phyloP scores from a whole-genome alignment of 768 basidiomycete genomes.

The Pulveroboletus sp. region DNA sequence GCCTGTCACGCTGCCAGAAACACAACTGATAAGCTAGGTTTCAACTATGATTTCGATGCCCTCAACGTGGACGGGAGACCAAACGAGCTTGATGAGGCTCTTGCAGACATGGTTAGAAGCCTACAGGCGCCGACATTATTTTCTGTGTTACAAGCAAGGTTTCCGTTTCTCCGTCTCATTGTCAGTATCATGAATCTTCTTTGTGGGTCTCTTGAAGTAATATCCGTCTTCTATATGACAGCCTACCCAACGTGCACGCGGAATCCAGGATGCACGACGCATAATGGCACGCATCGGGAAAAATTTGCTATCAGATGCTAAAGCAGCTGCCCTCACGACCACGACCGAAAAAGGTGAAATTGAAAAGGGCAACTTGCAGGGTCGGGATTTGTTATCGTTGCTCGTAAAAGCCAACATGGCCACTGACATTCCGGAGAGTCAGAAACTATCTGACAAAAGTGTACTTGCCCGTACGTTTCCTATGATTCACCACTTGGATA shows the following conservation, averaged over 20 bases:
- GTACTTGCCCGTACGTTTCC: constrained; percentile 48
- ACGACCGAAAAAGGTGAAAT: constrained; percentile 24
- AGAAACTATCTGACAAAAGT: constrained; percentile 59
- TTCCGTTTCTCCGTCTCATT: constrained; percentile 38
- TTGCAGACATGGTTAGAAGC: constrained; percentile 23
- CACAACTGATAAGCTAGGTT: constrained; percentile 25
- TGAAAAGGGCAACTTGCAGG: constrained; percentile 31
- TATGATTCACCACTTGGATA: background rate
- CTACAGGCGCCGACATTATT: constrained; percentile 15
- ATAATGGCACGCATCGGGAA: constrained; percentile 42
- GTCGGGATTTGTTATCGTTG: no score
- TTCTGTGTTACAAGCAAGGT: constrained; percentile 30
- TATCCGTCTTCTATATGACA: constrained; percentile 2
- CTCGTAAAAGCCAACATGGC: no score
- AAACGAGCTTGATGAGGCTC: constrained; percentile 16
- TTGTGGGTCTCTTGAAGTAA: background rate
- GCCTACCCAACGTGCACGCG: constrained; percentile 21
- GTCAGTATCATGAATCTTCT: constrained; percentile 25
- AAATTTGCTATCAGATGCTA: constrained; percentile 37
- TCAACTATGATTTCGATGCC: constrained; percentile 35
- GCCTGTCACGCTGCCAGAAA: background rate
- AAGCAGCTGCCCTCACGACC: constrained; percentile 2
- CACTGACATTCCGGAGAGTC: constrained; percentile 52
- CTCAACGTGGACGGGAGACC: background rate
- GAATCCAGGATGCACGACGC: constrained; percentile 1